Evolutionary conservation across 139 green algal genomes (phyloP), one percentile per base, ranked within the genome.

Genomic region (Spirogloea muscicola): DNA sequence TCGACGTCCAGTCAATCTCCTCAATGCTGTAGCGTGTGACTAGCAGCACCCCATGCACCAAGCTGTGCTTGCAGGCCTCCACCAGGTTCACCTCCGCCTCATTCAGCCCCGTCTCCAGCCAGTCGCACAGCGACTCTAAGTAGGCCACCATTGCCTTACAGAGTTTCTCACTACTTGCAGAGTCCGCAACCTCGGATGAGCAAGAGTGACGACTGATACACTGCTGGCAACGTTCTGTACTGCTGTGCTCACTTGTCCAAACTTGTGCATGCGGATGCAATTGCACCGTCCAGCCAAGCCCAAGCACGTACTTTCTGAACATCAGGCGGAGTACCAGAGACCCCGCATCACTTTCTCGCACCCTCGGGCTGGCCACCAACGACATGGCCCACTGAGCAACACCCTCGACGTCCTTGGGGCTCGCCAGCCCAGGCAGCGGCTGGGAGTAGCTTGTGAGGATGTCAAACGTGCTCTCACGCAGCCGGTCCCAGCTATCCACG

Each of bases 21-120:
- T 76, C 72, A 1, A 72, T 55, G 4, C 67, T 76, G 46, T 89
- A 91, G 27, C 86, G 76, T 42, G 92, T 43, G 4, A 84, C 64
- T 38, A 96, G 80, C 68, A 96, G 70, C 10, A 86, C 61, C 0
- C 91, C 91, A 62, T 94, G 91, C 5, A 82, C 85, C 36, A 96
- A 69, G 40, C 80, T 86, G 21, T 69, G 58, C 0, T 79, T 43
- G 74, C 88, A 92, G 0, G 88, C 87, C 1, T 60, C 71, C 29
- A 67, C 43, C 61, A 96, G 49, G 48, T 95, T 85, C 13, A 61
- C 29, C 48, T 83, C 5, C 0, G 46, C 62, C 27, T 82, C 82
- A 13, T 66, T 39, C 10, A 90, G 48, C 1, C 59, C 57, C 27
- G 64, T 76, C 72, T 86, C 81, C 39, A 80, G n/a, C 55, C 72